Percentiles rank a stretch among this genome's conserved stretches.
These are phyloP conservation scores for Colletotrichum lindemuthianum DNA, from an alignment of 2,329 filamentous ascomycete species.

Conservation along the genomic window DNA sequence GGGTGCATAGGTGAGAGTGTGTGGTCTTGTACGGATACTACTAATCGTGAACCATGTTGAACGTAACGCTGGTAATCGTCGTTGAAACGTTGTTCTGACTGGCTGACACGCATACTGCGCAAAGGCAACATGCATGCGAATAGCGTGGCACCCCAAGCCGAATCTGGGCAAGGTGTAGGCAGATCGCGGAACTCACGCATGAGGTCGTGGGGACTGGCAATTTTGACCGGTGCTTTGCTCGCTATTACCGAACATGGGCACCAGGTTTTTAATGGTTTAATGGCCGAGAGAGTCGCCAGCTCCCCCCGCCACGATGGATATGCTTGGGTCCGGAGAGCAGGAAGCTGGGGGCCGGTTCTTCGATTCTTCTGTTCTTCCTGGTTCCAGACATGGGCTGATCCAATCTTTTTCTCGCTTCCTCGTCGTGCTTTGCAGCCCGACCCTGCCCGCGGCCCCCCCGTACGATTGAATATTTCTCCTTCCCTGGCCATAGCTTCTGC, in stretches of 20 bases:
- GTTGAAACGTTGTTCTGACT: not conserved
- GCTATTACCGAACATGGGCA: slow-evolving; percentile 24
- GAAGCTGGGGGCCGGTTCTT: too few relatives aligned
- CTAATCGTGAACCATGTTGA: too few relatives aligned
- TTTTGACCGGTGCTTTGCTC: slow-evolving; percentile 33
- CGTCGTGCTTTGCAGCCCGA: not conserved
- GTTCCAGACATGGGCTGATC: not conserved
- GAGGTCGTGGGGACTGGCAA: slow-evolving; percentile 27
- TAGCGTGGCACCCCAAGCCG: not conserved
- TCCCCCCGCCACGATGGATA: slow-evolving; percentile 19
- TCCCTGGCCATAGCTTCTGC: slow-evolving; percentile 9
- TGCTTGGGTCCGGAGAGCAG: slow-evolving; percentile 11
- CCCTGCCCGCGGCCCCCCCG: not conserved
- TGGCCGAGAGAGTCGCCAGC: slow-evolving; percentile 29
- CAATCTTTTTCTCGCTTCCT: not conserved
- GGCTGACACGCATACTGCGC: not conserved
- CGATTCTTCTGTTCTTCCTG: not conserved
- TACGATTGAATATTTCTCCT: not conserved
- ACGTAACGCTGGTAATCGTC: too few relatives aligned
- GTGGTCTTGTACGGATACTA: too few relatives aligned
- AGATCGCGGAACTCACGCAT: slow-evolving; percentile 12
- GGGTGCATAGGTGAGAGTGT: too few relatives aligned
- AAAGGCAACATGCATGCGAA: not conserved
- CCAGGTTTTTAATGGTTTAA: slow-evolving; percentile 25
- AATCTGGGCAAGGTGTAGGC: not conserved